Percentiles rank a stretch among this genome's conserved stretches.
These are phyloP conservation scores for Tetratostichococcus sp. DNA, from an alignment of 139 green algal species.

Conservation along the genomic window DNA sequence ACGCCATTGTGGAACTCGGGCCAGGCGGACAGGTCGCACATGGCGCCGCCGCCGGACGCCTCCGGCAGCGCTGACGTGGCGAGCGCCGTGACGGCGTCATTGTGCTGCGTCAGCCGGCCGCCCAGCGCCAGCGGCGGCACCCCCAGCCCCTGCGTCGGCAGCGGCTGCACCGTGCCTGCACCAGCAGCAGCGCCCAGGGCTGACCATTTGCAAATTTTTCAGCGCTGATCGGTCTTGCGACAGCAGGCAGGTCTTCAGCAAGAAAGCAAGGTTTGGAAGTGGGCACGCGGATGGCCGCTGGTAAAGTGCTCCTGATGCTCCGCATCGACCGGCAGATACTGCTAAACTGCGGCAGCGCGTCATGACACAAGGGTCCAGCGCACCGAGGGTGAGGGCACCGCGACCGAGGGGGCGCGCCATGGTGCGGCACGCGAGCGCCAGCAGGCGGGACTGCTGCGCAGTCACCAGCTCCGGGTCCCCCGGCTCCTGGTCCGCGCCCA, in stretches of 20 bases:
- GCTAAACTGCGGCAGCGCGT: background rate
- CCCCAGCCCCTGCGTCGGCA: slow-evolving; percentile 75
- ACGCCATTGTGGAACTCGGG: slow-evolving; percentile 97
- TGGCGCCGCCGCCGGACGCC: slow-evolving; percentile 51
- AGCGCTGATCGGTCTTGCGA: too few relatives aligned
- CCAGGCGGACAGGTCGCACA: slow-evolving; percentile 77
- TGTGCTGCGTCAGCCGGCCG: slow-evolving; percentile 61
- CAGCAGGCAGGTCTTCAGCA: background rate
- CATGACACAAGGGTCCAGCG: background rate
- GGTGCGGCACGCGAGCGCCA: slow-evolving; percentile 65
- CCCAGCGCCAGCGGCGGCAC: slow-evolving; percentile 71
- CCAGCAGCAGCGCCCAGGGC: slow-evolving; percentile 6
- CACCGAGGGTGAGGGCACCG: slow-evolving; percentile 73
- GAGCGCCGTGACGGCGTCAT: slow-evolving; percentile 73
- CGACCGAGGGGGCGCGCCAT: slow-evolving; percentile 74
- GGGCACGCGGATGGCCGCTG: too few relatives aligned
- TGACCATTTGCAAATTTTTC: slow-evolving; percentile 26
- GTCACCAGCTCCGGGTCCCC: slow-evolving; percentile 34
- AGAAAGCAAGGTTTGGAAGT: too few relatives aligned
- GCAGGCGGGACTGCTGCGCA: slow-evolving; percentile 61
- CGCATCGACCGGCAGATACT: background rate
- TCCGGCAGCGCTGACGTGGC: slow-evolving; percentile 31
- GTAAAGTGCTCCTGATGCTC: too few relatives aligned
- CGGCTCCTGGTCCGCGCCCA: slow-evolving; percentile 34
- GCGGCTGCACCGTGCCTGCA: slow-evolving; percentile 34